These are phyloP conservation scores for Hypoxylon sp. DNA, from an alignment of 2,329 filamentous ascomycete species.

Conservation along the genomic window DNA sequence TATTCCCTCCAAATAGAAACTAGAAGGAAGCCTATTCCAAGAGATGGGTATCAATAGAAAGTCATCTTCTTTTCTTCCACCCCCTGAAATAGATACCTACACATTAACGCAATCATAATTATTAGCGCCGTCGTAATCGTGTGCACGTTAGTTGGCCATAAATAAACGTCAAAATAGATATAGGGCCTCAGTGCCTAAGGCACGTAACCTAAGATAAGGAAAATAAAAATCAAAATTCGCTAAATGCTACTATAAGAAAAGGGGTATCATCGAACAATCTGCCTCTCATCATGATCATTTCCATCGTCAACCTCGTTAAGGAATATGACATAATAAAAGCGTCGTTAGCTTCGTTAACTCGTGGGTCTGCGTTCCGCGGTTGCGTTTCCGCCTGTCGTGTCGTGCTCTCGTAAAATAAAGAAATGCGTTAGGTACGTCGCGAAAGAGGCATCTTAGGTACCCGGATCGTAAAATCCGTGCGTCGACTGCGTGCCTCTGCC, in stretches of 20 bases:
- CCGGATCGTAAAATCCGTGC: background rate
- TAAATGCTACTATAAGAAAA: constrained; percentile 33
- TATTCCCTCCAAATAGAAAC: constrained; percentile 24
- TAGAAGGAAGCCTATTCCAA: background rate
- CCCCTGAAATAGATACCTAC: background rate
- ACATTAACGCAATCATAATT: constrained; percentile 10
- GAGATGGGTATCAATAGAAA: background rate
- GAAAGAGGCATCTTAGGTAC: background rate
- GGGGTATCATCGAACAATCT: constrained; percentile 45
- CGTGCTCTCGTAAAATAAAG: constrained; percentile 19
- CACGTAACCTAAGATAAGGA: background rate
- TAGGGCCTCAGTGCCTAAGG: background rate
- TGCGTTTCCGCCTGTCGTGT: constrained; percentile 22
- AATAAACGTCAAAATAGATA: background rate
- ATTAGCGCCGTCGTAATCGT: constrained; percentile 1
- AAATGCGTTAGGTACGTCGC: background rate
- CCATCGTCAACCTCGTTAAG: constrained; percentile 35
- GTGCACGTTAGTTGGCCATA: background rate
- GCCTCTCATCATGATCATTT: constrained; percentile 29
- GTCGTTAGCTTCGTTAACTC: constrained; percentile 34
- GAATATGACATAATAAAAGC: constrained; percentile 15
- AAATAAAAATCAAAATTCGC: constrained; percentile 34
- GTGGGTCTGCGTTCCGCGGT: constrained; percentile 8
- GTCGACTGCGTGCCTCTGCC: background rate
- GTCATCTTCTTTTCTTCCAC: background rate